These are phyloP conservation scores for Picea glauca DNA, from an alignment of 75 land plant genomes.

Conservation along the genomic window DNA sequence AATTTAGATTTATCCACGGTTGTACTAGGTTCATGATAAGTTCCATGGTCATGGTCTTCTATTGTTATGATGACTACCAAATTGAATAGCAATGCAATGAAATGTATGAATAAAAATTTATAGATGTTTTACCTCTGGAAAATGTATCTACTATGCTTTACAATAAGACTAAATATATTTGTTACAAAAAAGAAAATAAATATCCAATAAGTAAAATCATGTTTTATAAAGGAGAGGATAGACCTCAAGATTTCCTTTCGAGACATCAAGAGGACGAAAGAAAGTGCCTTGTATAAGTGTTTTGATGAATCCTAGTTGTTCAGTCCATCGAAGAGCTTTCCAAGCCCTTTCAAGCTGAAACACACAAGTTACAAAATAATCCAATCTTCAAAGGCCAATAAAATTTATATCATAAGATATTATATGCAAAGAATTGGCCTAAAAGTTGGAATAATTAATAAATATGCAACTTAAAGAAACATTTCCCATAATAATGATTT, in stretches of 20 bases:
- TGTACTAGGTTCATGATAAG: no score
- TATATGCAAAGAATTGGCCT: background rate
- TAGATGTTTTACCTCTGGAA: background rate
- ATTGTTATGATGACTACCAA: no score
- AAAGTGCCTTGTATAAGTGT: slow-evolving; percentile 60
- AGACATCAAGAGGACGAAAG: slow-evolving; percentile 36
- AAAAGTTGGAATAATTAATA: background rate
- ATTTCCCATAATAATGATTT: background rate
- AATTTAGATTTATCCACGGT: no score
- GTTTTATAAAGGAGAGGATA: background rate
- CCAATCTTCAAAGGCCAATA: background rate
- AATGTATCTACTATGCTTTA: background rate
- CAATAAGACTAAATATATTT: background rate
- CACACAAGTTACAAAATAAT: background rate
- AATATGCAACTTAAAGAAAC: slow-evolving; percentile 3
- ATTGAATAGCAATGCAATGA: no score
- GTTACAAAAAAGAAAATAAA: background rate
- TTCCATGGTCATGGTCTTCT: no score
- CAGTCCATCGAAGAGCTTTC: slow-evolving; percentile 69
- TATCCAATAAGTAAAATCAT: background rate
- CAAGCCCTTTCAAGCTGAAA: slow-evolving; percentile 85
- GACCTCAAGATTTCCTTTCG: slow-evolving; percentile 50
- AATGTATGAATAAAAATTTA: background rate
- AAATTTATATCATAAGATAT: background rate
- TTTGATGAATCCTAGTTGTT: slow-evolving; percentile 42